Conservation (phyloP, 306 rosid genomes). For the Aeschynomene evenia region DNA sequence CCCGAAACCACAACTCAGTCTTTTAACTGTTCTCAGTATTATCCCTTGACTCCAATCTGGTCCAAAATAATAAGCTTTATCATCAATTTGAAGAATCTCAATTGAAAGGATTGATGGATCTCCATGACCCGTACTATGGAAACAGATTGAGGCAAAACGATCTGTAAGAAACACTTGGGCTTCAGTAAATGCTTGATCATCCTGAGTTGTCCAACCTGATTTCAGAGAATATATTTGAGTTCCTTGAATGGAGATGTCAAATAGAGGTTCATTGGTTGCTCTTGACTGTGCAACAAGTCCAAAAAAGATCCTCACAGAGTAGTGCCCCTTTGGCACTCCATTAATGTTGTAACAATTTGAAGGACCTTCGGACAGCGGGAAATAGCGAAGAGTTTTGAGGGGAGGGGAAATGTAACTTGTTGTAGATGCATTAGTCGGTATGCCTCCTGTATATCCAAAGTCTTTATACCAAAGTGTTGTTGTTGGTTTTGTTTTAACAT, state of each 20-base stretch:
- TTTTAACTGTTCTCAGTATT: slow-evolving; percentile 71
- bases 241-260: slow-evolving; percentile 88
- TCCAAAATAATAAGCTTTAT: slow-evolving; percentile 61
- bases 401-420: slow-evolving; percentile 78
- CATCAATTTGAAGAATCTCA: slow-evolving; percentile 88
- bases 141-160: slow-evolving; percentile 78
- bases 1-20: slow-evolving; percentile 80
- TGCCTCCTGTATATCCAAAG: slow-evolving; percentile 90
- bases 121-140: slow-evolving; percentile 97
- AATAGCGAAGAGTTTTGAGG: slow-evolving; percentile 72
- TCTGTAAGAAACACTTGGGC: slow-evolving; percentile 63
- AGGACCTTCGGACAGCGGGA: slow-evolving; percentile 79
- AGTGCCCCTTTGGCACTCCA: slow-evolving; percentile 80
- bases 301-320: slow-evolving; percentile 80
- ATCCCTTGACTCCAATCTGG: slow-evolving; percentile 54
- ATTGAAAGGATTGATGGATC: slow-evolving; percentile 95
- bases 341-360: slow-evolving; percentile 79
- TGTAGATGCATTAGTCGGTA: slow-evolving; percentile 64
- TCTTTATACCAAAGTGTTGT: slow-evolving; percentile 84
- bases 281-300: slow-evolving; percentile 54
- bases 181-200: slow-evolving; percentile 78
- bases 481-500: slow-evolving; percentile 69
- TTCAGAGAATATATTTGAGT: slow-evolving; percentile 73
- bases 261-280: slow-evolving; percentile 66
- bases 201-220: slow-evolving; percentile 80